Percentiles rank a stretch among this genome's conserved stretches.
Conservation (phyloP, 2,329 filamentous ascomycete species). For the Blumeriella jaapii region DNA sequence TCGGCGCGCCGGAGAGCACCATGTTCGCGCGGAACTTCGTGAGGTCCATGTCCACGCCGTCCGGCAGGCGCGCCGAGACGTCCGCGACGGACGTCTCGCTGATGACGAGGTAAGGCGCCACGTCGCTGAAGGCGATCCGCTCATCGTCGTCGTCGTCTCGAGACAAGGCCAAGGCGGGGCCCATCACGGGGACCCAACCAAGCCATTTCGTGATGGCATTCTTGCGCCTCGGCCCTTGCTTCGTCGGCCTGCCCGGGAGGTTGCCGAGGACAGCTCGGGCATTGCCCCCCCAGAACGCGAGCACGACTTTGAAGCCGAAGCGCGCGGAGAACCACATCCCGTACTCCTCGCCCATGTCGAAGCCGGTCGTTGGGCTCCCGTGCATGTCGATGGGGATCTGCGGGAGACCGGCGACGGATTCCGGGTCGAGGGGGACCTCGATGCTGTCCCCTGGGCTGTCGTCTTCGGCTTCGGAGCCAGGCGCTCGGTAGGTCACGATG, state of each 20-base stretch:
- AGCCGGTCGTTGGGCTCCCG: conserved; percentile 43
- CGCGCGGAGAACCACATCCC: conserved; percentile 57
- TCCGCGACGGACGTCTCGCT: conserved; percentile 59
- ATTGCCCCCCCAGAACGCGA: conserved; percentile 55
- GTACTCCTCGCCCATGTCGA: conserved; percentile 49
- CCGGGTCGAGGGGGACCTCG: conserved; percentile 45
- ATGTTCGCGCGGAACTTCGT: conserved; percentile 65
- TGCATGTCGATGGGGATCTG: conserved; percentile 46
- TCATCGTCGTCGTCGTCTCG: conserved; percentile 32
- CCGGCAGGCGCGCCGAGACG: conserved; percentile 45
- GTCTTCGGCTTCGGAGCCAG: conserved; percentile 8
- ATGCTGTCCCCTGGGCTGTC: conserved; percentile 28
- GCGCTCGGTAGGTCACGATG: conserved; percentile 30
- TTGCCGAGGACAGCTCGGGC: conserved; percentile 48
- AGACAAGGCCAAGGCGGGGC: conserved; percentile 12
- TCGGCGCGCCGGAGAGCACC: conserved; percentile 46
- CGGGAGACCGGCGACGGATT: conserved; percentile 32
- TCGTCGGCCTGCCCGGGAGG: conserved; percentile 14
- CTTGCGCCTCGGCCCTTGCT: conserved; percentile 9
- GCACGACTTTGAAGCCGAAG: conserved; percentile 48
- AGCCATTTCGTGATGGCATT: conserved; percentile 10
- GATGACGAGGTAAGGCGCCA: conserved; percentile 62
- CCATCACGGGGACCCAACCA: conserved; percentile 13
- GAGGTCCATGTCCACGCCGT: conserved; percentile 44
- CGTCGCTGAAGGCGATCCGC: conserved; percentile 60